Base-by-base conservation (phyloP, 441 rosid species). In the Melastoma candidum region DNA sequence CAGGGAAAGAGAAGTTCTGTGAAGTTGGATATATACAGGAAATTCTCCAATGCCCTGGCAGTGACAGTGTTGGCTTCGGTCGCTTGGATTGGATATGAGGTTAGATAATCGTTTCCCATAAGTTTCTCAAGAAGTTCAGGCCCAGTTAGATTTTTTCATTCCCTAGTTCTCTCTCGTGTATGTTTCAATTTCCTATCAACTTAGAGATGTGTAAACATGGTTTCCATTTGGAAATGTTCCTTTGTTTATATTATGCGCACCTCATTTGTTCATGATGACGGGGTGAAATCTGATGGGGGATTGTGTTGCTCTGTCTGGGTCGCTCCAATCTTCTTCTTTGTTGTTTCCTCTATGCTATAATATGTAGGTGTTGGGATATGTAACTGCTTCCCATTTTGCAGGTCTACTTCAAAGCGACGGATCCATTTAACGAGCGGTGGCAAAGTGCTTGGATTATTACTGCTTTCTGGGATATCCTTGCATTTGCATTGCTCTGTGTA, bases 391-490 rank as follows among this genome's bases (percentile, higher is more conserved):
- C 58, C 57, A 24, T 24, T 47, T 13, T 63, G 51, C 81, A 92
- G 98, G 89, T 92, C 41, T 84, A 92, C 72, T 85, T 92, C 67
- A 88, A 92, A 81, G 98, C 97, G 51, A 92, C 96, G 39, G 98
- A 92, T 67, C 95, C 95, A 32, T 92, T 82, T 71, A 92, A 79
- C 57, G 95, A 92, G 68, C 72, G 83, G 53, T 92, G 98, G 97
- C 92, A 74, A 59, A 81, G 82, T 74, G 97, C 95, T 60, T 92
- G 98, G 98, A 82, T 87, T 51, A 84, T 85, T 68, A 82, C 98
- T 54, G 92, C 94, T 63, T 92, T 92, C 73, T 92, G 98, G 98
- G 94, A 92, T 59, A 63, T 82, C 69, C 78, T 88, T 67, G 80
- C 96, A 48, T 84, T 80, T 63, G 75, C 66, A 44, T 66, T 92